A percentile compares a stretch with the other conserved stretches of the same genome.
Conservation (phyloP, 495 filamentous ascomycete species). For the Penicillium nucicola region DNA sequence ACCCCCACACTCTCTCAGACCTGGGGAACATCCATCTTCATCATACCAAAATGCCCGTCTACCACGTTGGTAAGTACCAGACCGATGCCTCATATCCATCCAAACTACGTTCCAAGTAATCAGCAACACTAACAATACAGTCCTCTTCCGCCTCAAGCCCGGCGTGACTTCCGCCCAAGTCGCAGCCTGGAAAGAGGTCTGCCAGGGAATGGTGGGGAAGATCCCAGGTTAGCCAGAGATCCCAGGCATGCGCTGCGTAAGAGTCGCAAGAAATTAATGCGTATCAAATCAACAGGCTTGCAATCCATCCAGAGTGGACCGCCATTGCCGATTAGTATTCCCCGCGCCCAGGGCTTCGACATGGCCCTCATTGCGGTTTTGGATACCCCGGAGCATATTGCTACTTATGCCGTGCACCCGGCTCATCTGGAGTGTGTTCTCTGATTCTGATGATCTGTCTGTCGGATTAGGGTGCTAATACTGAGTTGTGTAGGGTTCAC, state of each 20-base stretch:
- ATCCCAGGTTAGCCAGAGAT: conserved; percentile 27
- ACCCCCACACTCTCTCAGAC: background rate
- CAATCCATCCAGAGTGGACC: conserved; percentile 26
- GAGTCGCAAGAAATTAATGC: background rate
- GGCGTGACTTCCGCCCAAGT: conserved; percentile 32
- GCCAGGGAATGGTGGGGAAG: conserved; percentile 36
- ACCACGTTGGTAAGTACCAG: conserved; percentile 28
- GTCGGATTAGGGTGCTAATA: conserved; percentile 1
- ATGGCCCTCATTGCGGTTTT: conserved; percentile 44
- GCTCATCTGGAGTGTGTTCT: conserved; percentile 39
- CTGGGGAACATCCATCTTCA: background rate
- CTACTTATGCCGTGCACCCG: conserved; percentile 35
- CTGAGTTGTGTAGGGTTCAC: conserved; percentile 27
- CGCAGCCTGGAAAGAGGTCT: conserved; percentile 23
- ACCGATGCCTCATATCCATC: background rate
- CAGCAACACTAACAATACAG: conserved; percentile 17
- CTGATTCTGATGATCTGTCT: background rate
- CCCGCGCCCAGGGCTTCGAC: conserved; percentile 40
- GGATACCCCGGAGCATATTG: conserved; percentile 34
- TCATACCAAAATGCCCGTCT: conserved; percentile 28
- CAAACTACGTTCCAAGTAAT: background rate
- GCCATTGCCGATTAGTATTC: conserved; percentile 36
- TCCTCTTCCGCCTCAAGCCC: conserved; percentile 44
- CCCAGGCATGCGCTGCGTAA: background rate
- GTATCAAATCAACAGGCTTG: conserved; percentile 16